phyloP scores from a whole-genome alignment of 139 green algal species.

The Nannochloris sp. region DNA sequence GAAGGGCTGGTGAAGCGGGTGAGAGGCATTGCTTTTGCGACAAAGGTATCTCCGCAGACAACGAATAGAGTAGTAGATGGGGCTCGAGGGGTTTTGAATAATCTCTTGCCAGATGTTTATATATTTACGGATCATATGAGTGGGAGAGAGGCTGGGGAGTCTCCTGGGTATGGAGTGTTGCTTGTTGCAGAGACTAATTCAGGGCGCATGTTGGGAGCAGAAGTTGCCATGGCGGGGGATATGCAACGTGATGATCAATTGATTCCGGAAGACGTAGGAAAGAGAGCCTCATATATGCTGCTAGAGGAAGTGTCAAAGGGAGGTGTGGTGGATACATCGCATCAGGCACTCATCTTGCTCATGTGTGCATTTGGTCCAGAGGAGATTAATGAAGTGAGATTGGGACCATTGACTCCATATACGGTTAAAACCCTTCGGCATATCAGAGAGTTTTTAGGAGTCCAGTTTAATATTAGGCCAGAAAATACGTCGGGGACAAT shows the following conservation, averaged over 20 bases:
- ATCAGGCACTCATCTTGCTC: slow-evolving; percentile 74
- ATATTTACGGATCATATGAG: slow-evolving; percentile 95
- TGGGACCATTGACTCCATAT: slow-evolving; percentile 82
- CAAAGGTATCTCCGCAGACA: slow-evolving; percentile 65
- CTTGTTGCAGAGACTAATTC: slow-evolving; percentile 95
- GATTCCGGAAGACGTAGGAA: slow-evolving; percentile 83
- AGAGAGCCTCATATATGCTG: slow-evolving; percentile 56
- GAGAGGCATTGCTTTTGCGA: slow-evolving; percentile 84
- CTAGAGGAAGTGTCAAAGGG: slow-evolving; percentile 82
- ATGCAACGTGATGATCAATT: slow-evolving; percentile 13
- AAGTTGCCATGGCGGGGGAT: slow-evolving; percentile 26
- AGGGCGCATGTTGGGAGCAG: slow-evolving; percentile 67
- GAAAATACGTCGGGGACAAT: slow-evolving; percentile 81
- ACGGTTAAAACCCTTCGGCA: slow-evolving; percentile 77
- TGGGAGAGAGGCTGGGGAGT: slow-evolving; percentile 51
- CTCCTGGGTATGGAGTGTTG: slow-evolving; percentile 86
- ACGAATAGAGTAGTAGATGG: slow-evolving; percentile 87
- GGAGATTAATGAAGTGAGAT: slow-evolving; percentile 67
- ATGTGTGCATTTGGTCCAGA: slow-evolving; percentile 81
- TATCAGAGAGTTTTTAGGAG: slow-evolving; percentile 80
- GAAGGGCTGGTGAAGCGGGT: slow-evolving; percentile 95
- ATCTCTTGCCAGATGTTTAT: slow-evolving; percentile 91
- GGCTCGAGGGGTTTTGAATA: slow-evolving; percentile 79
- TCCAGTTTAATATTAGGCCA: slow-evolving; percentile 79
- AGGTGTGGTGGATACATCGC: slow-evolving; percentile 75